Evolutionary conservation across 768 basidiomycete species (phyloP), one percentile per base, ranked within the genome.

Genomic region (Calocera viscosa): DNA sequence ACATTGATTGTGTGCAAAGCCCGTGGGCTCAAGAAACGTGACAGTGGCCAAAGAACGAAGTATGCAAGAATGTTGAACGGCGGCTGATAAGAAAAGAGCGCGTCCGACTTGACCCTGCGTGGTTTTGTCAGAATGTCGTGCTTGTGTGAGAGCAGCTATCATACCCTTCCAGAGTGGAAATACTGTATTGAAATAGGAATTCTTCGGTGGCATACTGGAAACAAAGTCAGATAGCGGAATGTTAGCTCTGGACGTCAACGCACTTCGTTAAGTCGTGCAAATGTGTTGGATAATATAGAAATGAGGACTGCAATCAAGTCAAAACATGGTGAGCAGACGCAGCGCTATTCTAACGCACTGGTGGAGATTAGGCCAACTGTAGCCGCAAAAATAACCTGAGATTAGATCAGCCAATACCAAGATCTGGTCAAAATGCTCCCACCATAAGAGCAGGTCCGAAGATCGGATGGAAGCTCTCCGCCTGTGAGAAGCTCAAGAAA

Each of bases 251-350:
- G 17, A 63, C 0, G 10, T 28, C 28, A 33, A 74, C 82, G 65
- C 67, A 84, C 84, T 17, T 80, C 82, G 75, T 87, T 88, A 67
- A 83, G 93, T 64, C 83, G 79, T 1, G 90, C 89, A 67, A 91
- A 92, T 0, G 91, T 93, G 73, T 94, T 94, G 2, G 92, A 93
- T 34, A 96, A 77, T 60, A 94, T 90, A 8, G 91, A 94, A 68
- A 95, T 94, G 53, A 95, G 80, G 72, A 94, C 79, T 80, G 63
- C n/a, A 26, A 40, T 40, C 30, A 24, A 8, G 24, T 47, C 43
- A 47, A 19, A 8, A 47, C 19, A 3, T 24, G 43, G 43, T 3
- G 7, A 47, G 16, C 19, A 8, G 8, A 47, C 8, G 3, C 8
- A 47, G 7, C 7, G 16, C 24, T 17, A 24, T 47, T 19, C 7